Percentiles rank a stretch among this genome's conserved stretches.
Evolutionary conservation across 2,329 filamentous ascomycete species (phyloP).

Genomic region (Ceratocystis eucalypticola): DNA sequence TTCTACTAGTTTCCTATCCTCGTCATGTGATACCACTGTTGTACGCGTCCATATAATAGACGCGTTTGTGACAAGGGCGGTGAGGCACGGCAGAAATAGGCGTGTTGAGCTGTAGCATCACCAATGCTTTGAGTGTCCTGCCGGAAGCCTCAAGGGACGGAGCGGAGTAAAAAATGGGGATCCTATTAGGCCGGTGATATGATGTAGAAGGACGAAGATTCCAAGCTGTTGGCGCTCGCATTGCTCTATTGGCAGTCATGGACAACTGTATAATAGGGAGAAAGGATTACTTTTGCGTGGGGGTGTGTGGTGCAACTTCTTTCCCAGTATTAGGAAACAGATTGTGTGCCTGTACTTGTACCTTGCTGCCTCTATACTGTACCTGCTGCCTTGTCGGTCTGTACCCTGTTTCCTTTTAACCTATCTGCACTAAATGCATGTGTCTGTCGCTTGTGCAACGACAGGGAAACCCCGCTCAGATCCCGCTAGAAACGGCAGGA

Average conservation of each 20-base stretch:
- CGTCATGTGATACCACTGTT: neutral
- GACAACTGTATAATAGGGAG: too few species aligned
- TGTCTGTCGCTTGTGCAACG: neutral
- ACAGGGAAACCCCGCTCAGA: neutral
- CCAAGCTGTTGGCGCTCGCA: too few species aligned
- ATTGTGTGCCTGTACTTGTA: neutral
- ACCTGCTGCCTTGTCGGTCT: neutral
- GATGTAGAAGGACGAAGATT: too few species aligned
- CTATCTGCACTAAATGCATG: neutral
- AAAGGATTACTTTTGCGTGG: too few species aligned
- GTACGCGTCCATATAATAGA: neutral
- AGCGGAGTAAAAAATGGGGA: too few species aligned
- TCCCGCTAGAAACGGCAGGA: neutral
- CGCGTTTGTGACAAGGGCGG: constrained; percentile 1
- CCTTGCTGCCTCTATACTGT: neutral
- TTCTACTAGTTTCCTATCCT: neutral
- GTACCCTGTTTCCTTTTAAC: neutral
- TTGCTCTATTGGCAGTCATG: too few species aligned
- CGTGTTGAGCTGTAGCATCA: neutral
- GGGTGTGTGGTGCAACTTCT: too few species aligned
- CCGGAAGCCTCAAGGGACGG: too few species aligned
- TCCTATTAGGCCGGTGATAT: too few species aligned
- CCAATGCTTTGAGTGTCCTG: neutral
- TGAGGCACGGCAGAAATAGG: neutral
- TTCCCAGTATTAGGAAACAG: too few species aligned